Evolutionary conservation across 768 basidiomycete genomes (phyloP).

Genomic region (Saitozyma sp.): DNA sequence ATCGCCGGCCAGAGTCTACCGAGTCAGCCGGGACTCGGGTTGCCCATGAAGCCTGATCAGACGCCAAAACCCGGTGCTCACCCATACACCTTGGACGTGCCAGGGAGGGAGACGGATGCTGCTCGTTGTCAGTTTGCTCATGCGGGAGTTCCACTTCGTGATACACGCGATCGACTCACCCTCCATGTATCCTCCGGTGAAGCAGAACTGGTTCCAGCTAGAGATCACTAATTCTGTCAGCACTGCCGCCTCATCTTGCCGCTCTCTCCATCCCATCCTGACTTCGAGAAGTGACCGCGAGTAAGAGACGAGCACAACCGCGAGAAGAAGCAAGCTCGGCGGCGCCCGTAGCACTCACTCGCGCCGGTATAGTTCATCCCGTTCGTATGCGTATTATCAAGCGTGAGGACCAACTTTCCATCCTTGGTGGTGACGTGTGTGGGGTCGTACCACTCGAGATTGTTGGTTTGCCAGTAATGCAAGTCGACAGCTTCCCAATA

Average conservation of each 20-base stretch:
- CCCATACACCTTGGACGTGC: conserved; percentile 47
- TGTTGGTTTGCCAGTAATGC: conserved; percentile 54
- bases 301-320: no score
- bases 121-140: no score
- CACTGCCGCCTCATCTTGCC: no score
- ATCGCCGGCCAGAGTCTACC: conserved; percentile 45
- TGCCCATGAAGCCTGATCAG: background rate
- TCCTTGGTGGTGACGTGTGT: conserved; percentile 51
- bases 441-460: conserved; percentile 54
- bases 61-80: background rate
- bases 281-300: no score
- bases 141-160: no score
- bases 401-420: conserved; percentile 50
- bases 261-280: no score
- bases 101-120: conserved; percentile 41
- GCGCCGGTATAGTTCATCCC: conserved; percentile 44
- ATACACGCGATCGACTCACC: conserved; percentile 9
- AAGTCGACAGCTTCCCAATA: conserved; percentile 58
- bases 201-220: conserved; percentile 51
- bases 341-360: conserved; percentile 15
- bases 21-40: background rate
- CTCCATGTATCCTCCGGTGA: conserved; percentile 44
- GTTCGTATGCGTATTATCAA: conserved; percentile 37
- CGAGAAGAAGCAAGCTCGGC: no score
- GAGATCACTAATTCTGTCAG: conserved; percentile 35